Percentiles rank a stretch among this genome's conserved stretches.
These are phyloP conservation scores for Fusarium floridanum DNA, from an alignment of 2,329 filamentous ascomycete genomes.

Conservation along the genomic window DNA sequence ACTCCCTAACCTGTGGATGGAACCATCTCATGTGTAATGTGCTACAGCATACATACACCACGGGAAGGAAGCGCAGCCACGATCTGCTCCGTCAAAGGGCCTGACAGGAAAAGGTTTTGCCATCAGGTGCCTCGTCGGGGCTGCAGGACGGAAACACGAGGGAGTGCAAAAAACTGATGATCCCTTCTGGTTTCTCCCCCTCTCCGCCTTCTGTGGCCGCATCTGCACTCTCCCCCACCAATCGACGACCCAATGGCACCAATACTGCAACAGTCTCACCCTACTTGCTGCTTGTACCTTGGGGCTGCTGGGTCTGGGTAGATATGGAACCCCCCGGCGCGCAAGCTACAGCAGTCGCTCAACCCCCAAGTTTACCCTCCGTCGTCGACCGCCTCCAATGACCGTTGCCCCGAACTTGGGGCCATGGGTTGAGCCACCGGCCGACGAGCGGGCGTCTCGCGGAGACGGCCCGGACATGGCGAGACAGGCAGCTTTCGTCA, in stretches of 20 bases:
- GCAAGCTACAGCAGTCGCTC: constrained; percentile 13
- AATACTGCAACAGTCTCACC: constrained; percentile 33
- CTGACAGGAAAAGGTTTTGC: constrained; percentile 24
- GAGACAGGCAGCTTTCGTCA: constrained; percentile 17
- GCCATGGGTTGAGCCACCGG: constrained; percentile 21
- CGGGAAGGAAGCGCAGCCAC: constrained; percentile 1
- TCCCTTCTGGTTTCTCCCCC: constrained; percentile 34
- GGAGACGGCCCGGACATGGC: constrained; percentile 41
- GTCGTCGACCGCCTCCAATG: constrained; percentile 6
- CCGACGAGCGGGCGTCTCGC: constrained; percentile 41
- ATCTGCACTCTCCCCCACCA: constrained; percentile 26
- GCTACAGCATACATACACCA: constrained; percentile 3
- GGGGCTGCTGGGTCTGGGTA: not conserved
- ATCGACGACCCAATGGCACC: constrained; percentile 28
- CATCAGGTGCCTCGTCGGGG: constrained; percentile 30
- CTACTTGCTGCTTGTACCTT: constrained; percentile 1
- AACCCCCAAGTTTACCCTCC: constrained; percentile 9
- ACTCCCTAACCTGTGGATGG: constrained; percentile 3
- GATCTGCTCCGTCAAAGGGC: constrained; percentile 3
- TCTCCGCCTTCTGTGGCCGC: constrained; percentile 32
- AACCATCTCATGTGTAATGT: not conserved
- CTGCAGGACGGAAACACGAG: constrained; percentile 35
- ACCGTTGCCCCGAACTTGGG: constrained; percentile 4
- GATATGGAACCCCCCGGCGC: not conserved
- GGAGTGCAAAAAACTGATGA: constrained; percentile 40